These are phyloP conservation scores for Coleophoma crateriformis DNA, from an alignment of 2,329 filamentous ascomycete species.

Conservation along the genomic window DNA sequence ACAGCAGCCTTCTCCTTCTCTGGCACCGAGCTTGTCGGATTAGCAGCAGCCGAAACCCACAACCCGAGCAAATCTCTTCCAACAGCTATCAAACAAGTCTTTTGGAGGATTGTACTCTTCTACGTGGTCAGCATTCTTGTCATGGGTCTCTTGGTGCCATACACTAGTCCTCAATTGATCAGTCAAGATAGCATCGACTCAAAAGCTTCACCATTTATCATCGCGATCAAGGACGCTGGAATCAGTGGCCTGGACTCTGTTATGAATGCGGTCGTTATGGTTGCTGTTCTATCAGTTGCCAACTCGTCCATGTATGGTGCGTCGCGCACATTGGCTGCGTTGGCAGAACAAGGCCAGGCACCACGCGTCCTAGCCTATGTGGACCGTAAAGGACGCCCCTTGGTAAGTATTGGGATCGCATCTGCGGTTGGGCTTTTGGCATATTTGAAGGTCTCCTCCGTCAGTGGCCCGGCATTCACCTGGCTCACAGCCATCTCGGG, in stretches of 20 bases:
- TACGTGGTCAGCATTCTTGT: slow-evolving; percentile 80
- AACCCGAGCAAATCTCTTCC: slow-evolving; percentile 78
- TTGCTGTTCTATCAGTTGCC: slow-evolving; percentile 84
- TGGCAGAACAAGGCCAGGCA: slow-evolving; percentile 83
- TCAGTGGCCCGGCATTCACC: slow-evolving; percentile 56
- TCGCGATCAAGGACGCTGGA: slow-evolving; percentile 80
- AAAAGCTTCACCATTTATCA: slow-evolving; percentile 85
- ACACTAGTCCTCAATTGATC: slow-evolving; percentile 59
- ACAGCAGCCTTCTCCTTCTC: slow-evolving; percentile 72
- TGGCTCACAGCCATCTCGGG: slow-evolving; percentile 77
- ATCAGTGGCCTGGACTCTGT: slow-evolving; percentile 77
- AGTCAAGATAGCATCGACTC: slow-evolving; percentile 55
- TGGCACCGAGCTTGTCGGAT: slow-evolving; percentile 71
- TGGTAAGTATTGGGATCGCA: slow-evolving; percentile 65
- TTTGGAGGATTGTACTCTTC: slow-evolving; percentile 90
- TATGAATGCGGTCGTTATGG: slow-evolving; percentile 91
- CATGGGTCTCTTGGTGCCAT: slow-evolving; percentile 78
- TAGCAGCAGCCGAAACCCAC: slow-evolving; percentile 73
- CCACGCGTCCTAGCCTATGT: slow-evolving; percentile 74
- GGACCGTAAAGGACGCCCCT: slow-evolving; percentile 74
- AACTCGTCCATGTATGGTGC: slow-evolving; percentile 91
- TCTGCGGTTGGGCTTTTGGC: slow-evolving; percentile 65
- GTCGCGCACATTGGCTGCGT: slow-evolving; percentile 80
- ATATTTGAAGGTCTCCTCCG: slow-evolving; percentile 63
- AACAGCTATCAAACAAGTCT: slow-evolving; percentile 89